A percentile compares a stretch with the other conserved stretches of the same genome.
These are phyloP conservation scores for Venturia pyrina DNA, from an alignment of 2,329 filamentous ascomycete genomes.

Conservation along the genomic window DNA sequence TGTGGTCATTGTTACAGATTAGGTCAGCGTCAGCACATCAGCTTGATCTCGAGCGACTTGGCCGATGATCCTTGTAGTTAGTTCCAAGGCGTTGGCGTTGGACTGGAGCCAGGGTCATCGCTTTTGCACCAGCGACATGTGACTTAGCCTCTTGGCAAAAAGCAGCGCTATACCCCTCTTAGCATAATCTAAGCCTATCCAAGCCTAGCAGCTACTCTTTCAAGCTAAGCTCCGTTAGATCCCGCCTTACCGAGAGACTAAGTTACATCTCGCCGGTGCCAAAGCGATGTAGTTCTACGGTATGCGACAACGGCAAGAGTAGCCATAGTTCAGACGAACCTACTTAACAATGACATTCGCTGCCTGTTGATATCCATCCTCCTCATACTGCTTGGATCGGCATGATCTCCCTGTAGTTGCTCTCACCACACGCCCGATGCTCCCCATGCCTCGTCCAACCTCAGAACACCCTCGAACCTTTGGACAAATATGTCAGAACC, in stretches of 20 bases:
- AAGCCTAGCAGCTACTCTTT: too few relatives aligned
- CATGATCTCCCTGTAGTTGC: neutral
- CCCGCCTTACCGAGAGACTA: too few relatives aligned
- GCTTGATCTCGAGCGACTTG: neutral
- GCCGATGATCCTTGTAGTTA: neutral
- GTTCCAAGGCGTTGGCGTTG: neutral
- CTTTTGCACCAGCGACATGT: too few relatives aligned
- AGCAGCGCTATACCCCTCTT: too few relatives aligned
- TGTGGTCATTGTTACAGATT: neutral
- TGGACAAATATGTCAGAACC: constrained; percentile 5
- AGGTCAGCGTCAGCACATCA: neutral
- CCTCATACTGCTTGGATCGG: neutral
- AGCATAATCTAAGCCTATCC: too few relatives aligned
- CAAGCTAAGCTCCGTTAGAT: too few relatives aligned
- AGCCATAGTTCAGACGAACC: neutral
- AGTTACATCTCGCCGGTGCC: too few relatives aligned
- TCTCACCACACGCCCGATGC: neutral
- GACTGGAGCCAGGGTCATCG: neutral
- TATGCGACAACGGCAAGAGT: constrained; percentile 5
- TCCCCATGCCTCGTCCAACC: constrained; percentile 5
- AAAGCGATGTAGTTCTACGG: neutral
- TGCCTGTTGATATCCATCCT: neutral
- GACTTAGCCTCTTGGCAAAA: too few relatives aligned
- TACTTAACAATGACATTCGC: neutral
- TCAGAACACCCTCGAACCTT: neutral